These are phyloP conservation scores for Arxiozyma heterogenica DNA, from an alignment of 1,139 yeast species.

Conservation along the genomic window DNA sequence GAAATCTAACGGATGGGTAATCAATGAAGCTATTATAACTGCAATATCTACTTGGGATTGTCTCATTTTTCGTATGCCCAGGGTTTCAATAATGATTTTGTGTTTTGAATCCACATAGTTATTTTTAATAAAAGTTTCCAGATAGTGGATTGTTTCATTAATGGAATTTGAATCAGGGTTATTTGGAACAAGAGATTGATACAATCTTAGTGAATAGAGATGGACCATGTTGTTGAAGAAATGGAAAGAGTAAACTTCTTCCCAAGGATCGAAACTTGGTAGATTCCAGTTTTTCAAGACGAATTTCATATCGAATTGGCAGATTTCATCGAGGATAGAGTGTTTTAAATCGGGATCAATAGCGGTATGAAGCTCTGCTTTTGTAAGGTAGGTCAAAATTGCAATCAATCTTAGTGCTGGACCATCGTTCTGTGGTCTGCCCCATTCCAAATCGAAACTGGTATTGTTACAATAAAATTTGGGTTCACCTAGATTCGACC, in stretches of 20 bases:
- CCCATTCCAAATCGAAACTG: constrained; percentile 65
- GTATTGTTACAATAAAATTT: constrained; percentile 62
- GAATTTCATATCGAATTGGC: constrained; percentile 49
- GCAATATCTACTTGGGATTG: constrained; percentile 71
- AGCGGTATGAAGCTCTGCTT: not conserved
- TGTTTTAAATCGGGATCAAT: not conserved
- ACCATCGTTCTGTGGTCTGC: constrained; percentile 94
- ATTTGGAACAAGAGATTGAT: constrained; percentile 22
- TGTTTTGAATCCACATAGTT: constrained; percentile 39
- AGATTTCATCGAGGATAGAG: not conserved
- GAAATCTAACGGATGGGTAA: constrained; percentile 47
- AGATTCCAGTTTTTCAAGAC: constrained; percentile 54
- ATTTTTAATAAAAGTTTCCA: constrained; percentile 19
- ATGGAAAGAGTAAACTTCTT: constrained; percentile 67
- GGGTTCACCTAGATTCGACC: constrained; percentile 76
- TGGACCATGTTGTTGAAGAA: constrained; percentile 74
- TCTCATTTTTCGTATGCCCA: constrained; percentile 42
- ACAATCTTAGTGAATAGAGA: constrained; percentile 56
- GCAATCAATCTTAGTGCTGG: constrained; percentile 76
- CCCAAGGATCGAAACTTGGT: constrained; percentile 85
- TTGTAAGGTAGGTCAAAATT: constrained; percentile 45
- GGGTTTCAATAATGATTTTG: constrained; percentile 63
- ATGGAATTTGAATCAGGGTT: not conserved
- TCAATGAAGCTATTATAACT: constrained; percentile 56
- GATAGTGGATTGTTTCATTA: not conserved